A percentile compares a stretch with the other conserved stretches of the same genome.
phyloP scores from a whole-genome alignment of 176 grass and related monocot genomes.

The Chrysopogon serrulatus region DNA sequence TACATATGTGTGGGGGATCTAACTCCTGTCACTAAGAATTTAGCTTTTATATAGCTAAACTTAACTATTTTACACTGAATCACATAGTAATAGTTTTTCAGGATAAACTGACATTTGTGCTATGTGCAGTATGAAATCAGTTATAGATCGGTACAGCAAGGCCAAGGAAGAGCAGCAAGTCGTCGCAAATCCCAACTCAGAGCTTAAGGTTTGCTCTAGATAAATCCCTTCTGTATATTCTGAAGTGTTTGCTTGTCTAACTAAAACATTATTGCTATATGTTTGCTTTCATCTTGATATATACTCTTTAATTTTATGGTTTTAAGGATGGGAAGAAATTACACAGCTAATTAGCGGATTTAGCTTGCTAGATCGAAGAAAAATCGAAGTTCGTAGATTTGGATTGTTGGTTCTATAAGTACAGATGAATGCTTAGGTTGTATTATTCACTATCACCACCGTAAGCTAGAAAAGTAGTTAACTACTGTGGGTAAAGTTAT shows the following conservation, averaged over 20 bases:
- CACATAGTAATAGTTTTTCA: not conserved
- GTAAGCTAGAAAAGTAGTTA: not conserved
- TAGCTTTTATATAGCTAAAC: not conserved
- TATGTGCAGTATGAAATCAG: constrained; percentile 56
- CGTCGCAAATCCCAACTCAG: constrained; percentile 34
- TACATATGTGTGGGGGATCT: constrained; percentile 7
- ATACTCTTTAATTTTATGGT: not conserved
- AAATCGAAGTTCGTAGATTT: not conserved
- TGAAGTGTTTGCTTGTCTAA: not conserved
- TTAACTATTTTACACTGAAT: not conserved
- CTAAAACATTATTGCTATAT: not conserved
- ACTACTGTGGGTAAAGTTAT: not conserved
- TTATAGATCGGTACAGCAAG: constrained; percentile 56
- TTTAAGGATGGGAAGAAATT: not conserved
- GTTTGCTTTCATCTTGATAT: not conserved
- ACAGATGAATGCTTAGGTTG: not conserved
- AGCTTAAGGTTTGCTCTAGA: constrained; percentile 48
- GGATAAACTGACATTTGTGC: not conserved
- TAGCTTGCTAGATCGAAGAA: not conserved
- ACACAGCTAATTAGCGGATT: not conserved
- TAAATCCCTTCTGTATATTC: not conserved
- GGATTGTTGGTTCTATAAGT: not conserved
- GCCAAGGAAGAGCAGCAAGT: constrained; percentile 51
- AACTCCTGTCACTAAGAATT: not conserved
- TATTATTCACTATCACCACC: not conserved